Evolutionary conservation across 2,329 filamentous ascomycete species (phyloP), one percentile per base, ranked within the genome.

Genomic region (Fusarium lyarnte): DNA sequence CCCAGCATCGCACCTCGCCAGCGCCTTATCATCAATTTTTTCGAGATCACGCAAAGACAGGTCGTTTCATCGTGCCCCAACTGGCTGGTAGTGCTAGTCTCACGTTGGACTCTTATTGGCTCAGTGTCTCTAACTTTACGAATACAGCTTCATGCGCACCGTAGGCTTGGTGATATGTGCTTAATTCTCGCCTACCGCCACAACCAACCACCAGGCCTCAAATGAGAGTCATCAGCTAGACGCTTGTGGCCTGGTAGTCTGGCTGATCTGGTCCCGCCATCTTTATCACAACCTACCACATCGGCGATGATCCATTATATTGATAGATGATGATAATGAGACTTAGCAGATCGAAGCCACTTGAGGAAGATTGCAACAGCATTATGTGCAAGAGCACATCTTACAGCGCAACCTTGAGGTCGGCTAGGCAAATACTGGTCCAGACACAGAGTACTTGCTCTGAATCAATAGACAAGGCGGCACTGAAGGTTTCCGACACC

Each of bases 11-110:
- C 29, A n/a, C 36, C 27, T 41, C 54, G 31, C 29, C 39, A 57
- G 17, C 35, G 23, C 43, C 68, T 66, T 53, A 25, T 63, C 59
- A 45, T 55, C 55, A 27, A 46, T 27, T 59, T 49, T 29, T 45
- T 53, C 27, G 19, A 63, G 52, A 41, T 57, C 41, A 31, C 41
- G n/a, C 55, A 62, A 51, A 65, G 60, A 70, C 66, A 47, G 33
- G 43, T 69, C 58, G 59, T 45, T 72, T 72, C 69, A 49, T 72
- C 36, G 49, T 59, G 55, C 51, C 68, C 71, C 73, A 73, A 60
- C 69, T 63, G 35, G 51, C 35, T 47, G 58, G 66, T 69, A 64
- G 58, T 54, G 55, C 54, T 52, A 14, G 45, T 52, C 43, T 43
- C 38, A 60, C 12, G 6, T 31, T 55, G 46, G n/a, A 29, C 36